phyloP scores from a whole-genome alignment of 805 yeast genomes.

The Danielozyma ontarioensis region DNA sequence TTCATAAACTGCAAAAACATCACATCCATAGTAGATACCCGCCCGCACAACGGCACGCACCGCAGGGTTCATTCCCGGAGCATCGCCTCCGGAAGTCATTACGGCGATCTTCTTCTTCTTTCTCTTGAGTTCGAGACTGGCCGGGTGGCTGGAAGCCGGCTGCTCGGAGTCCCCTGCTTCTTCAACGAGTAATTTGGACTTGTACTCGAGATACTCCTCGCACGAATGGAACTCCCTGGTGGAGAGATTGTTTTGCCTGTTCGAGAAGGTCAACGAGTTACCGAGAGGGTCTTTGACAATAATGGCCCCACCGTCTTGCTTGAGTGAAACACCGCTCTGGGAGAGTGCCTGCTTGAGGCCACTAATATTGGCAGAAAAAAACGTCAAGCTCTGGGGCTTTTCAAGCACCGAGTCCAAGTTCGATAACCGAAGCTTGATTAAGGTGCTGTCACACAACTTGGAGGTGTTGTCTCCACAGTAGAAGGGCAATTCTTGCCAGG shows the following conservation, averaged over 20 bases:
- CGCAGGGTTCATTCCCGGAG: constrained; percentile 97
- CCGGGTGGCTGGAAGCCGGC: background rate
- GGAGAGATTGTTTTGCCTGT: constrained; percentile 15
- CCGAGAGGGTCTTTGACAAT: constrained; percentile 30
- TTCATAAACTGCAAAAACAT: constrained; percentile 85
- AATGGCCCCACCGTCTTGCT: constrained; percentile 5
- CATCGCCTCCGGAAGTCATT: constrained; percentile 98
- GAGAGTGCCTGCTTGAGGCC: constrained; percentile 15
- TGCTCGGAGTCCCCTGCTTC: constrained; percentile 3
- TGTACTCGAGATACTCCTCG: constrained; percentile 22
- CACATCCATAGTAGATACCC: constrained; percentile 83
- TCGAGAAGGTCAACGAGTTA: constrained; percentile 24
- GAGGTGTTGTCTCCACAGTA: constrained; percentile 34
- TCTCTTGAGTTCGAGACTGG: constrained; percentile 1
- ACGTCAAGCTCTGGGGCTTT: constrained; percentile 16
- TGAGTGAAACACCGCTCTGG: constrained; percentile 2
- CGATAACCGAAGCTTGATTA: constrained; percentile 32
- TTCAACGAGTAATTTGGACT: constrained; percentile 18
- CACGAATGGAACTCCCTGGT: constrained; percentile 15
- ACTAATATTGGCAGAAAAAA: constrained; percentile 27
- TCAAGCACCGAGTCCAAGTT: constrained; percentile 6
- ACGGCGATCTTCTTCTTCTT: constrained; percentile 63
- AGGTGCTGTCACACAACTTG: constrained; percentile 21
- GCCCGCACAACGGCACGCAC: constrained; percentile 95
- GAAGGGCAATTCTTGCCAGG: constrained; percentile 37